Conservation (phyloP, 306 rosid species). For the Parietaria judaica region DNA sequence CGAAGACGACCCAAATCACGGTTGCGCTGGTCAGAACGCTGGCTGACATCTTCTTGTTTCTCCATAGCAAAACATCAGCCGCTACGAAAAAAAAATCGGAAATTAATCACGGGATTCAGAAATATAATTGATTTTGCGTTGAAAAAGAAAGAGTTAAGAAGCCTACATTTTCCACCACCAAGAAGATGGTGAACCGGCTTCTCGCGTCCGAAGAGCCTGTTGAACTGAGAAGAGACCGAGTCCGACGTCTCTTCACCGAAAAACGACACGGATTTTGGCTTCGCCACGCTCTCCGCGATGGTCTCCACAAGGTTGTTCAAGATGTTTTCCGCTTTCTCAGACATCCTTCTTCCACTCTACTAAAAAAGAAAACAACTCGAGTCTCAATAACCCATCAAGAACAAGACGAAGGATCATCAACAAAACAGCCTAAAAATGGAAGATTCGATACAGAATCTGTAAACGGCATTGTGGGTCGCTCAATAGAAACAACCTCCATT, state of each 20-base stretch:
- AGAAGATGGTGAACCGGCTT: constrained; percentile 68
- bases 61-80: constrained; percentile 93
- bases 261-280: constrained; percentile 37
- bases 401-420: too few relatives aligned
- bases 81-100: constrained; percentile 36
- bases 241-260: constrained; percentile 52
- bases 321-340: constrained; percentile 59
- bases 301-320: constrained; percentile 46
- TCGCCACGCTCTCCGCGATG: constrained; percentile 34
- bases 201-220: constrained; percentile 76
- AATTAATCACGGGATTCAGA: constrained; percentile 1
- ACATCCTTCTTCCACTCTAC: constrained; percentile 40
- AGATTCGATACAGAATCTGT: too few relatives aligned
- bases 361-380: neutral
- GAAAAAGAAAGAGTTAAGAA: constrained; percentile 2
- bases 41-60: constrained; percentile 93
- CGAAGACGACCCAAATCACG: constrained; percentile 74
- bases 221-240: constrained; percentile 39
- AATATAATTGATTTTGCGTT: constrained; percentile 4
- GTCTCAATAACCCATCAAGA: neutral
- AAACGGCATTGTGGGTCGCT: too few relatives aligned
- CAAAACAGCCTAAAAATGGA: too few relatives aligned
- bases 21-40: constrained; percentile 68
- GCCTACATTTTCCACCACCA: constrained; percentile 90
- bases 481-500: too few relatives aligned